Evolutionary conservation across 345 rosid species (phyloP).

Genomic region (Salix purpurea): DNA sequence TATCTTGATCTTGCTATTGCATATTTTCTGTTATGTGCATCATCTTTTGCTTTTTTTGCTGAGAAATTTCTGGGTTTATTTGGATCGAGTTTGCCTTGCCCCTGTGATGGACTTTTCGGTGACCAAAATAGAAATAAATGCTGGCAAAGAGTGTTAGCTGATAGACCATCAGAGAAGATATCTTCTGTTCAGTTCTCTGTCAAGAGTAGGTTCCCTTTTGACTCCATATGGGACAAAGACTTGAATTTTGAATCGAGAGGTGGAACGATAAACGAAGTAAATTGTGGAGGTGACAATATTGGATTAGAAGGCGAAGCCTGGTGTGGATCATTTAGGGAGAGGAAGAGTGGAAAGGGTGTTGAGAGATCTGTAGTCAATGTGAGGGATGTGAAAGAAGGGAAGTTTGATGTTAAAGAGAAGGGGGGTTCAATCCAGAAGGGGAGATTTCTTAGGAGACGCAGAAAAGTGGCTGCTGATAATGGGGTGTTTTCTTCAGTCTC

Average conservation of each 20-base stretch:
- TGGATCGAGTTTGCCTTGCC: conserved; percentile 55
- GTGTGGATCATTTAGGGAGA: conserved; percentile 18
- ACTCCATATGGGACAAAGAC: conserved; percentile 24
- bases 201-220: conserved; percentile 42
- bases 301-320: conserved; percentile 29
- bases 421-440: conserved; percentile 24
- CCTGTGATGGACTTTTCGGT: conserved; percentile 53
- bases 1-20: conserved; percentile 64
- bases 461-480: conserved; percentile 23
- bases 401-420: conserved; percentile 29
- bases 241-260: conserved; percentile 6
- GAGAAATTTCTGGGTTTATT: conserved; percentile 49
- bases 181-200: conserved; percentile 44
- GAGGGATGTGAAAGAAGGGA: conserved; percentile 29
- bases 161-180: conserved; percentile 45
- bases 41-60: conserved; percentile 42
- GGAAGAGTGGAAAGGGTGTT: conserved; percentile 11
- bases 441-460: conserved; percentile 38
- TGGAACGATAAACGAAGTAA: conserved; percentile 16
- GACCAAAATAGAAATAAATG: conserved; percentile 34
- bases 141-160: conserved; percentile 47
- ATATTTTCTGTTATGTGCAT: conserved; percentile 53
- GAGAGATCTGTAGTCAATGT: conserved; percentile 12
- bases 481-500: conserved; percentile 32
- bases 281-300: conserved; percentile 12